Evolutionary conservation across 345 rosid genomes (phyloP).

Genomic region (Pugionium dolabratum): DNA sequence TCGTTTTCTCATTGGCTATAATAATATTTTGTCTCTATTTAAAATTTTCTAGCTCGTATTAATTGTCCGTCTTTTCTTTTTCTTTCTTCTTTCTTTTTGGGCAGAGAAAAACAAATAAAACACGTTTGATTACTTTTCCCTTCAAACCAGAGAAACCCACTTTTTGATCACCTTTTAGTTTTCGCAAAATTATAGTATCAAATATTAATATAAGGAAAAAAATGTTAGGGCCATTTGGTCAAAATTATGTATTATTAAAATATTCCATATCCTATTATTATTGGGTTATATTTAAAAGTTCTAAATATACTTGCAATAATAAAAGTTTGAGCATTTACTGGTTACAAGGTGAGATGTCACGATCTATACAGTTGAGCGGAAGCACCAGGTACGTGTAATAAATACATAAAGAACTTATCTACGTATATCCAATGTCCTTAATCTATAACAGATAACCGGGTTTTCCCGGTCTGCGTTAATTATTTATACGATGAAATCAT

Average conservation of each 20-base stretch:
- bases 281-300: not conserved
- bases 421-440: constrained; percentile 16
- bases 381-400: constrained; percentile 28
- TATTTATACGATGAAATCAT: not conserved
- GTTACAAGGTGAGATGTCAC: constrained; percentile 42
- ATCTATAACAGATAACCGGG: constrained; percentile 26
- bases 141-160: constrained; percentile 31
- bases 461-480: constrained; percentile 20
- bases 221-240: constrained; percentile 28
- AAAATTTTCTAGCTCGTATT: not conserved
- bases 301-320: constrained; percentile 1
- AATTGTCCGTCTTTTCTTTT: no score
- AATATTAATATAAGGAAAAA: no score
- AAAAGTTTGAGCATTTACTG: constrained; percentile 21
- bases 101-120: not conserved
- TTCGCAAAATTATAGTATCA: not conserved
- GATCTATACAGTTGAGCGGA: constrained; percentile 34
- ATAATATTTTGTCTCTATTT: constrained; percentile 14
- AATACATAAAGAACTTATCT: constrained; percentile 2
- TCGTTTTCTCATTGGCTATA: not conserved
- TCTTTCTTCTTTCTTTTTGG: no score
- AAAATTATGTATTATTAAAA: constrained; percentile 15
- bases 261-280: constrained; percentile 4
- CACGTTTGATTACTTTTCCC: constrained; percentile 33
- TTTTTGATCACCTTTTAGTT: not conserved